These are phyloP conservation scores for Acrocalymma vagum DNA, from an alignment of 2,329 filamentous ascomycete genomes.

Conservation along the genomic window DNA sequence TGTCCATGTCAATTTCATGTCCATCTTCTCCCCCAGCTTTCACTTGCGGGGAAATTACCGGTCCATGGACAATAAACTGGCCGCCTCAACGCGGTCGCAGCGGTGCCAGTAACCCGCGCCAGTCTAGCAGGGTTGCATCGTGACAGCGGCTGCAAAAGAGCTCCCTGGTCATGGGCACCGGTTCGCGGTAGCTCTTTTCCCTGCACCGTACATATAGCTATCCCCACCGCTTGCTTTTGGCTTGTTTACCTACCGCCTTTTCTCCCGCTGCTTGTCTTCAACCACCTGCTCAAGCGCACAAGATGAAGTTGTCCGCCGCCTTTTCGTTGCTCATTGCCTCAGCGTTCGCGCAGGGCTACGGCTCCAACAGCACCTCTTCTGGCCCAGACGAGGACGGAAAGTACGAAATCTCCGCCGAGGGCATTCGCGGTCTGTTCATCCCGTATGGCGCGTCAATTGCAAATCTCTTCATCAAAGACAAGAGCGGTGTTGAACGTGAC, in stretches of 20 bases:
- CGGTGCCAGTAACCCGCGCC: too few relatives aligned
- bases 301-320: constrained; percentile 34
- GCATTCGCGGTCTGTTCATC: constrained; percentile 74
- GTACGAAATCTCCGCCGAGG: constrained; percentile 74
- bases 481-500: constrained; percentile 73
- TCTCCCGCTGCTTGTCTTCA: constrained; percentile 21
- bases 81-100: too few relatives aligned
- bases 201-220: constrained; percentile 23
- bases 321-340: constrained; percentile 34
- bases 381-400: constrained; percentile 60
- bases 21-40: too few relatives aligned
- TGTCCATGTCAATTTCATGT: too few relatives aligned
- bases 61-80: too few relatives aligned
- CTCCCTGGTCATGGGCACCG: constrained; percentile 27
- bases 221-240: constrained; percentile 14
- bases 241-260: constrained; percentile 7
- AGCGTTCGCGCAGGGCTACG: constrained; percentile 35
- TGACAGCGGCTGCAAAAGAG: neutral
- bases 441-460: constrained; percentile 78
- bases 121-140: constrained; percentile 1
- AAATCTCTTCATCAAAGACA: constrained; percentile 75
- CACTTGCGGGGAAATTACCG: constrained; percentile 37
- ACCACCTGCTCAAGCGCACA: constrained; percentile 26
- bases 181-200: constrained; percentile 20
- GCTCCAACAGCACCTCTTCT: constrained; percentile 26